phyloP scores from a whole-genome alignment of 495 filamentous ascomycete genomes.

The Penicillium fimorum region DNA sequence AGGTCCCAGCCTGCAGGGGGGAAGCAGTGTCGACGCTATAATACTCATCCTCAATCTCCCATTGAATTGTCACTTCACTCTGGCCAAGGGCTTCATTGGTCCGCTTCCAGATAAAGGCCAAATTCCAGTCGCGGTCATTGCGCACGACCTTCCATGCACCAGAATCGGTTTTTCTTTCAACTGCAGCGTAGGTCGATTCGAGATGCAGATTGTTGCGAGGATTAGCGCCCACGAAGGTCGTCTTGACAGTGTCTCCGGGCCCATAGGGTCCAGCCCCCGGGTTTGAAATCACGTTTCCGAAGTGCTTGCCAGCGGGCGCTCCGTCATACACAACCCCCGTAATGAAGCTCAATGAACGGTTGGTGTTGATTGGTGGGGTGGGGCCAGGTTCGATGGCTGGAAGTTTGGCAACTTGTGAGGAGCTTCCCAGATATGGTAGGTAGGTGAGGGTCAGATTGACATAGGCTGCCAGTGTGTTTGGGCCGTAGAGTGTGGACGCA shows the following conservation, averaged over 20 bases:
- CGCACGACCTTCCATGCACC: slow-evolving; percentile 64
- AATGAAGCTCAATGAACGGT: slow-evolving; percentile 79
- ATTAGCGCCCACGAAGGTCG: slow-evolving; percentile 82
- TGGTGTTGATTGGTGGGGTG: slow-evolving; percentile 77
- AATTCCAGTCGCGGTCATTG: slow-evolving; percentile 29
- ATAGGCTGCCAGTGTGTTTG: slow-evolving; percentile 86
- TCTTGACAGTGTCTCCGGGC: slow-evolving; percentile 57
- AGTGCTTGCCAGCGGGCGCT: slow-evolving; percentile 66
- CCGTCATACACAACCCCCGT: slow-evolving; percentile 73
- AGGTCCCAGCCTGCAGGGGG: slow-evolving; percentile 57
- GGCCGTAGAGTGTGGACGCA: slow-evolving; percentile 90
- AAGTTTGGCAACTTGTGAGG: slow-evolving; percentile 40
- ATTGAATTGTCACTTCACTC: slow-evolving; percentile 76
- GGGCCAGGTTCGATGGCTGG: slow-evolving; percentile 56
- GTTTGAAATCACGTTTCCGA: slow-evolving; percentile 70
- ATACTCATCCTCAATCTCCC: slow-evolving; percentile 68
- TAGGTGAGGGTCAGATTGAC: slow-evolving; percentile 77
- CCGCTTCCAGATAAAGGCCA: slow-evolving; percentile 60
- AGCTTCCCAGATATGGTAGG: slow-evolving; percentile 62
- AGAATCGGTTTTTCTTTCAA: slow-evolving; percentile 60
- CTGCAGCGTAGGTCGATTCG: slow-evolving; percentile 74
- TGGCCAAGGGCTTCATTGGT: slow-evolving; percentile 68
- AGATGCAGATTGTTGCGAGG: slow-evolving; percentile 82
- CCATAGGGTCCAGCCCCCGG: slow-evolving; percentile 50
- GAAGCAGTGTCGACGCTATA: slow-evolving; percentile 40